phyloP scores from a whole-genome alignment of 2,329 filamentous ascomycete genomes.

The Pochonia chlamydosporia region DNA sequence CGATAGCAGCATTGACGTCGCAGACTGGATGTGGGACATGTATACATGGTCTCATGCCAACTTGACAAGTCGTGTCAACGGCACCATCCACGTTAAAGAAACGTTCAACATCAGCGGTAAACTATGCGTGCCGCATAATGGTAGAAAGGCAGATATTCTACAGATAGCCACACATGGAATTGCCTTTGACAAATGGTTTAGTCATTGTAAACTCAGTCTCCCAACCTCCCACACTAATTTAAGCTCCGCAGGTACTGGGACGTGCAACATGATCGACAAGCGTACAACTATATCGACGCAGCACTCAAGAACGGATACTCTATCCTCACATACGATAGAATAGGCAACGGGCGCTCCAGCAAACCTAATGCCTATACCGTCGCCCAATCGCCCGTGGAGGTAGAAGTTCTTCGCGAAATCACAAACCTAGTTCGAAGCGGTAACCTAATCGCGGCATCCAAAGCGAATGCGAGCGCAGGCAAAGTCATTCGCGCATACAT shows the following conservation, averaged over 20 bases:
- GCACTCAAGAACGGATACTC: slow-evolving; percentile 47
- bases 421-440: slow-evolving; percentile 30
- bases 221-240: no score
- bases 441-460: slow-evolving; percentile 16
- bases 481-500: background rate
- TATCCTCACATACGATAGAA: slow-evolving; percentile 49
- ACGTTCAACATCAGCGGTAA: slow-evolving; percentile 14
- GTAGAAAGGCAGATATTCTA: slow-evolving; percentile 15
- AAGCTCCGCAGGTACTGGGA: slow-evolving; percentile 45
- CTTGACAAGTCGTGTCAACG: slow-evolving; percentile 1
- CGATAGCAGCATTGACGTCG: slow-evolving; percentile 20
- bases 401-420: slow-evolving; percentile 30
- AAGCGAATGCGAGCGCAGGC: background rate
- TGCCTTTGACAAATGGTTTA: slow-evolving; percentile 9
- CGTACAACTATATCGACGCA: slow-evolving; percentile 49
- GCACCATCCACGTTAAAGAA: slow-evolving; percentile 9
- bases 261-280: slow-evolving; percentile 41
- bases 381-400: slow-evolving; percentile 30
- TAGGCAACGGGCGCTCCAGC: slow-evolving; percentile 46
- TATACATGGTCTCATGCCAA: slow-evolving; percentile 10
- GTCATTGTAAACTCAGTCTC: no score
- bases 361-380: slow-evolving; percentile 31
- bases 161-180: slow-evolving; percentile 33
- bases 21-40: slow-evolving; percentile 15
- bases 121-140: slow-evolving; percentile 11